Evolutionary conservation across 164 flowering plant genomes (phyloP), one percentile per base, ranked within the genome.

Genomic region (grape (Vitis vinifera)): DNA sequence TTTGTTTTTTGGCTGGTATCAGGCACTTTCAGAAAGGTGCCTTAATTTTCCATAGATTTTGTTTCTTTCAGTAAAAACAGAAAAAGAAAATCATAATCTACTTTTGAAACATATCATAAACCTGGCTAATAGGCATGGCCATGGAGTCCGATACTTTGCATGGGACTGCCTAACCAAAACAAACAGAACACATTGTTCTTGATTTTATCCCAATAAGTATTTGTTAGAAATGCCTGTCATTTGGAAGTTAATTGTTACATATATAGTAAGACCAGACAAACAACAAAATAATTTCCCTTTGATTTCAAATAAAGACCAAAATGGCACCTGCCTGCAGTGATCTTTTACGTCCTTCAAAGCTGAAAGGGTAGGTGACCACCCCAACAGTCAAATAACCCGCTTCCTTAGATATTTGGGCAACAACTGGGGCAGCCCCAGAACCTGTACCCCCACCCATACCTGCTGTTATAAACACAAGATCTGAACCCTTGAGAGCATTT

Each of bases 401-500:
- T 68, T 91, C 97, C 71, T 86, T 96, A 51, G 99, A 75, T 78
- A 95, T 89, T 78, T 91, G 97, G 44, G 99, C 99, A 62, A 95
- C 91, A 71, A 95, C 88, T 37, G 98, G 99, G 61, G 99, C 99
- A 75, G 99, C 99, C 71, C 97, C 99, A 44, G 99, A 95, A 12
- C 99, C 99, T 6, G 99, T 93, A 62, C 99, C 98, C 29, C 98
- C 98, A 72, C 99, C 99, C 99, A 95, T 95, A 29, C 99, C 99
- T 17, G 99, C 99, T 48, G 99, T 91, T 74, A 95, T 83, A 69
- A 95, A 95, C 66, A 93, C 98, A 83, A 95, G 95, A 79, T 95
- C 99, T 49, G 99, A 93, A 29, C 95, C 98, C 72, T 89, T 86
- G 1, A 95, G 97, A 60, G 98, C 87, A 85, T 73, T 78, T 55